Base-by-base conservation (phyloP, 2,329 filamentous ascomycete genomes). In the Basipetospora sp. region DNA sequence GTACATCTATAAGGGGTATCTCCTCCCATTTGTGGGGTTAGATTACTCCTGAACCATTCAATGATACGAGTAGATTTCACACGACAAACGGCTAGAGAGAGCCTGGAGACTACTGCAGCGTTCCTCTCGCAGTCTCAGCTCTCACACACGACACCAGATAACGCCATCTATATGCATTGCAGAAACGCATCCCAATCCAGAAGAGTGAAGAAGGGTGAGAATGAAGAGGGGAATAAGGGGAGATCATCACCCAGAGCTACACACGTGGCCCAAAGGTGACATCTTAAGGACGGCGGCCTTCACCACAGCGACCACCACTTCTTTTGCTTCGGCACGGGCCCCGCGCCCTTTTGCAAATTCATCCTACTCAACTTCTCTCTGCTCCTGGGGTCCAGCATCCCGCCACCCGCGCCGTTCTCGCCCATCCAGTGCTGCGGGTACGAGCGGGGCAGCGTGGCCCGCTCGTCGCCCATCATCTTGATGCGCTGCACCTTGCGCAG, bases 401-500 rank as follows among this genome's bases (percentile, higher is more conserved):
- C 63, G 17, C 66, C 59, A 16, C 67, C 63, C 18, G 63, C 60
- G 39, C 69, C 65, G 41, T 68, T 64, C 60, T 62, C 18, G 28
- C 18, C 25, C 14, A 39, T 30, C 30, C 36, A 39, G 19, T n/a
- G 19, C 20, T 39, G 36, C 64, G 43, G 62, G 55, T 54, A 57
- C 42, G 47, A 53, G 4, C 58, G 55, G 3, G 58, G 54, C 30
- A 63, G 45, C 15, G 53, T 51, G 3, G 58, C 55, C 31, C 58
- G 51, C 45, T 64, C 61, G 38, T 55, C 56, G 43, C 59, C 56
- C 50, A 59, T 87, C 85, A 94, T 94, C 52, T 80, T 83, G 44
- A 94, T 77, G 43, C 85, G 73, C 63, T 93, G 85, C 18, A 94
- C 81, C 53, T 80, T 81, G 45, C 83, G 76, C 44, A 98, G 69